Evolutionary conservation across 73 alveolate genomes (phyloP).

Genomic region (Symbiodinium pilosum): DNA sequence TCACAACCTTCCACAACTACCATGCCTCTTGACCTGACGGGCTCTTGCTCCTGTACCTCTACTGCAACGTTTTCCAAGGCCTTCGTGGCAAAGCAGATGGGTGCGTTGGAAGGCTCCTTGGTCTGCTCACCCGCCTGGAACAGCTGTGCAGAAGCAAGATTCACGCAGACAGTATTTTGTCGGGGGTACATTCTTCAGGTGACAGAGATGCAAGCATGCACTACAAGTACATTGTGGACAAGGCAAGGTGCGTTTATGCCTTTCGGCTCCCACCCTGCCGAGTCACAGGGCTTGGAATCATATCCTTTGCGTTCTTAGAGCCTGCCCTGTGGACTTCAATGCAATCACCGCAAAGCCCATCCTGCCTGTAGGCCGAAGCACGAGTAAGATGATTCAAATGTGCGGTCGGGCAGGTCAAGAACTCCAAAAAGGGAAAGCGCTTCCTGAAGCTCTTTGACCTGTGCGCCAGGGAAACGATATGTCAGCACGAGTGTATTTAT

Average conservation of each 20-base stretch:
- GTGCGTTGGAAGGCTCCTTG: slow-evolving; percentile 74
- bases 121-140: not conserved
- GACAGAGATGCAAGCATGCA: slow-evolving; percentile 88
- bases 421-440: slow-evolving; percentile 92
- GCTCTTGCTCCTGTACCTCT: not conserved
- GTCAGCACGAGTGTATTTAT: too few species aligned
- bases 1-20: slow-evolving; percentile 91
- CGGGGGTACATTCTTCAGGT: slow-evolving; percentile 42
- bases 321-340: too few species aligned
- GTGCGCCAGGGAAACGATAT: too few species aligned
- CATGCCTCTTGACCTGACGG: slow-evolving; percentile 14
- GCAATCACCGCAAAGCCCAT: too few species aligned
- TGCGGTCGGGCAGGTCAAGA: slow-evolving; percentile 51
- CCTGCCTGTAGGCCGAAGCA: too few species aligned
- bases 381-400: too few species aligned
- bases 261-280: too few species aligned
- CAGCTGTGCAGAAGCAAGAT: not conserved
- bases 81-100: slow-evolving; percentile 94
- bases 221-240: slow-evolving; percentile 94
- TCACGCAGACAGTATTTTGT: not conserved
- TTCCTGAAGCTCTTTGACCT: slow-evolving; percentile 90
- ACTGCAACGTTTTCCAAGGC: not conserved
- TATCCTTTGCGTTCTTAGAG: too few species aligned
- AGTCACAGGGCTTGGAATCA: too few species aligned
- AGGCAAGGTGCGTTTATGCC: not conserved